Base-by-base conservation (phyloP, 1,284 basidiomycete species). In the Chiua sp. region DNA sequence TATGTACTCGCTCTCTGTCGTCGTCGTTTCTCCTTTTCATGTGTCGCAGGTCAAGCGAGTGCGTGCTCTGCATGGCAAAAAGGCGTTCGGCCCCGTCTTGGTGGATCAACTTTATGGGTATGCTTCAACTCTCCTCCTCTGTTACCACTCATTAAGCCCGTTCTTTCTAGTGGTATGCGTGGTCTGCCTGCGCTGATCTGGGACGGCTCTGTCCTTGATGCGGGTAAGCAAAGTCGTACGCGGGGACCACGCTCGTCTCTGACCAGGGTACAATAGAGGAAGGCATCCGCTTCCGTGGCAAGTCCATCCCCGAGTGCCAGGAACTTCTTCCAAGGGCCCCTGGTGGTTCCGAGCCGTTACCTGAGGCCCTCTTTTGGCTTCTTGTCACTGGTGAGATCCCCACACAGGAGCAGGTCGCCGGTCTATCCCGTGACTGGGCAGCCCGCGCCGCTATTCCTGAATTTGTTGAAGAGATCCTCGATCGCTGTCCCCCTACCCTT, bases 281-380 rank as follows among this genome's bases (percentile, higher is more conserved):
- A 83, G 95, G 95, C 65, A 98, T 98, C 73, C 93, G 96, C 66
- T 98, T 98, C 89, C 91, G 93, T 73, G 94, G 93, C 63, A 92
- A 93, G 79, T 93, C 93, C 64, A 96, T 96, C 73, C 91, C 92
- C 51, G 95, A 98, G 76, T 90, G 88, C 78, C 94, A 97, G 80
- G 80, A 84, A 51, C 81, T 87, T 56, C 88, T 98, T 55, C 96
- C 95, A 64, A 94, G 90, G 75, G 94, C 95, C 22, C 90, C 92
- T 47, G 94, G 93, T 65, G 94, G 94, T 61, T 82, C 85, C 18
- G 95, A 98, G 77, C 96, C 95, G 66, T 87, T 98, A 62, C 96
- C 96, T 32, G 96, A 98, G 77, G 91, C 85, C 73, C 90, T 98
- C 69, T 98, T 98, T 84, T 98, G 96, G 96, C 87, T 96, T 62